Evolutionary conservation across 1,139 yeast species (phyloP).

Genomic region (Pichia sp.): DNA sequence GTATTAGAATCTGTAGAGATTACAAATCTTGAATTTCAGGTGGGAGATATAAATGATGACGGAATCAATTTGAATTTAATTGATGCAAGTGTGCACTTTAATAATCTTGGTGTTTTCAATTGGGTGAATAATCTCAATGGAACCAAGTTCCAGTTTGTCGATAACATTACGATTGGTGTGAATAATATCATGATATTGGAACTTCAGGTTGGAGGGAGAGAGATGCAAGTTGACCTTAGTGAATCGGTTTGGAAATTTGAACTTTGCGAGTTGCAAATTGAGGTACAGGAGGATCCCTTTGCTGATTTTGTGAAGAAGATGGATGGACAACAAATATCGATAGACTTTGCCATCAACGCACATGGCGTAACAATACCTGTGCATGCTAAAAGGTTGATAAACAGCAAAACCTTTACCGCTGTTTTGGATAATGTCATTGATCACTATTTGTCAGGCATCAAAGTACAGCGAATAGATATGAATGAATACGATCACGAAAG

Average conservation of each 20-base stretch:
- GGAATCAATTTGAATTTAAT: neutral
- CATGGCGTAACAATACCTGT: conserved; percentile 1
- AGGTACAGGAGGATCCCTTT: conserved; percentile 1
- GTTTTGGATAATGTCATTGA: neutral
- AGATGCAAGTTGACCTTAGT: neutral
- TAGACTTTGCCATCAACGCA: neutral
- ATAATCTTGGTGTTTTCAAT: conserved; percentile 1
- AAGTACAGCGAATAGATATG: neutral
- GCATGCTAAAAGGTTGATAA: neutral
- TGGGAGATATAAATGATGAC: neutral
- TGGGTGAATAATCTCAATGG: conserved; percentile 5
- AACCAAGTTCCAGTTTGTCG: conserved; percentile 2
- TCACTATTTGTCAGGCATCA: neutral
- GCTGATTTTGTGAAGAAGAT: neutral
- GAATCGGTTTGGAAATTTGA: conserved; percentile 1
- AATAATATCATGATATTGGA: neutral
- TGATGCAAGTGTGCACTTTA: neutral
- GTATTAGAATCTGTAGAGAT: conserved; percentile 1
- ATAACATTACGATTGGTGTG: conserved; percentile 1
- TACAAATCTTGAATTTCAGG: neutral
- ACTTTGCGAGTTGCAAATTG: neutral
- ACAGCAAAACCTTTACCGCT: neutral
- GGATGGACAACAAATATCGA: neutral
- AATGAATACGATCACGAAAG: conserved; percentile 1
- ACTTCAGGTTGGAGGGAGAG: neutral